Conservation (phyloP, 2,329 filamentous ascomycete genomes). For the Diplodia scrobiculata region DNA sequence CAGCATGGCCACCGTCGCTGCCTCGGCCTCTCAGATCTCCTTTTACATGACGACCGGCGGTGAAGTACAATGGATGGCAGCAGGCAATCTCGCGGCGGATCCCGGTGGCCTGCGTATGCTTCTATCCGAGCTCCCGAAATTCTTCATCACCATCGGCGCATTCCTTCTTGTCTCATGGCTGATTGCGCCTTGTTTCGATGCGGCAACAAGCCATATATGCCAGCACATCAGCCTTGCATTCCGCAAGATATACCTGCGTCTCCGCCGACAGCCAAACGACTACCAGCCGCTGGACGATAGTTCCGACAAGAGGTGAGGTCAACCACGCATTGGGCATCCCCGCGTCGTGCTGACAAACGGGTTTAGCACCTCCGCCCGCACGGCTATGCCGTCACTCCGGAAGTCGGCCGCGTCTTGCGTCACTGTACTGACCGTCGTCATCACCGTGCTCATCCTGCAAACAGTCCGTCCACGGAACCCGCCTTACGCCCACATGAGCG, state of each 20-base stretch:
- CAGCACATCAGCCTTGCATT: constrained; percentile 30
- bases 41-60: constrained; percentile 48
- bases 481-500: constrained; percentile 44
- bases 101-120: constrained; percentile 45
- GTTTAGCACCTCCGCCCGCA: neutral
- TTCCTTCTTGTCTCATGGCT: constrained; percentile 39
- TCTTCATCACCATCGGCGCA: constrained; percentile 35
- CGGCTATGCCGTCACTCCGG: neutral
- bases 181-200: constrained; percentile 40
- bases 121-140: constrained; percentile 40
- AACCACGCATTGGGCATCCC: neutral
- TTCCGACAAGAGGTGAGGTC: neutral
- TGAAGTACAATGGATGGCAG: constrained; percentile 46
- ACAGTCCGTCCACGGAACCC: constrained; percentile 40
- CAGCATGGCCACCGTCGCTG: constrained; percentile 40
- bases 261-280: neutral
- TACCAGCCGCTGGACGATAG: neutral
- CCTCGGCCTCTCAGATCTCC: constrained; percentile 43
- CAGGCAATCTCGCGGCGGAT: constrained; percentile 42
- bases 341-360: neutral
- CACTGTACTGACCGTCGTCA: constrained; percentile 33
- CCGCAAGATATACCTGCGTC: neutral
- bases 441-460: constrained; percentile 32
- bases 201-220: constrained; percentile 31
- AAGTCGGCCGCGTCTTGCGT: constrained; percentile 24